phyloP scores from a whole-genome alignment of 2,329 filamentous ascomycete genomes.

The Ceratocystis papillata region DNA sequence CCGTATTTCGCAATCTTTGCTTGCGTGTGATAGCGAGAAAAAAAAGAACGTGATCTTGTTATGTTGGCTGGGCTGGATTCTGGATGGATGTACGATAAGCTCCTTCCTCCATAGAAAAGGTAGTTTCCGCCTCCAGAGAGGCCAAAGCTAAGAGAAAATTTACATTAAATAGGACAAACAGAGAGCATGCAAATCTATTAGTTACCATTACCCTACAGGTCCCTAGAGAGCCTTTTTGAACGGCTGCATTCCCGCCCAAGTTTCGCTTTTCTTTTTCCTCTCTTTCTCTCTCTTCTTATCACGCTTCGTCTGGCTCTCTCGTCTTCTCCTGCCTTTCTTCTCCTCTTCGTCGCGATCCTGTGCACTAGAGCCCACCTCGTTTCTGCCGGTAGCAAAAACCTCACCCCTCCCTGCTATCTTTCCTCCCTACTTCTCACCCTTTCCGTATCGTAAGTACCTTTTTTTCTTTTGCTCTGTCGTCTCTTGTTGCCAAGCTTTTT shows the following conservation, averaged over 20 bases:
- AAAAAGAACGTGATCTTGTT: neutral
- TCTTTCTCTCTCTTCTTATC: neutral
- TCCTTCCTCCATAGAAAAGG: neutral
- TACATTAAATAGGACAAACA: neutral
- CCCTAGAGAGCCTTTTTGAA: neutral
- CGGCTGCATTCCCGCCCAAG: neutral
- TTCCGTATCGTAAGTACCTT: neutral
- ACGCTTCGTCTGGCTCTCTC: slow-evolving; percentile 13
- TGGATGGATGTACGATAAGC: neutral
- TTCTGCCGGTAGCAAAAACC: too few species aligned
- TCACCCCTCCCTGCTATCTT: neutral
- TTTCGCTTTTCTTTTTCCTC: slow-evolving; percentile 3
- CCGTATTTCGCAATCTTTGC: neutral
- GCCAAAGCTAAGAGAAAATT: neutral
- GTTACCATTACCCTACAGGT: neutral
- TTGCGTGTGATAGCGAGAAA: neutral
- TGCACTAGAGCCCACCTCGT: too few species aligned
- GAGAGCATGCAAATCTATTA: neutral
- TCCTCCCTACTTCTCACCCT: neutral
- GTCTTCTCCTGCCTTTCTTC: neutral
- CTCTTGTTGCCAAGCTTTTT: neutral
- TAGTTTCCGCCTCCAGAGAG: neutral
- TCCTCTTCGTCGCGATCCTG: too few species aligned
- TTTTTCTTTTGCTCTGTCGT: slow-evolving; percentile 4
- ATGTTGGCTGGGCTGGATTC: neutral